Percentiles rank a stretch among this genome's conserved stretches.
Conservation (phyloP, 2,329 filamentous ascomycete genomes). For the Allantophomopsis cytisporea region DNA sequence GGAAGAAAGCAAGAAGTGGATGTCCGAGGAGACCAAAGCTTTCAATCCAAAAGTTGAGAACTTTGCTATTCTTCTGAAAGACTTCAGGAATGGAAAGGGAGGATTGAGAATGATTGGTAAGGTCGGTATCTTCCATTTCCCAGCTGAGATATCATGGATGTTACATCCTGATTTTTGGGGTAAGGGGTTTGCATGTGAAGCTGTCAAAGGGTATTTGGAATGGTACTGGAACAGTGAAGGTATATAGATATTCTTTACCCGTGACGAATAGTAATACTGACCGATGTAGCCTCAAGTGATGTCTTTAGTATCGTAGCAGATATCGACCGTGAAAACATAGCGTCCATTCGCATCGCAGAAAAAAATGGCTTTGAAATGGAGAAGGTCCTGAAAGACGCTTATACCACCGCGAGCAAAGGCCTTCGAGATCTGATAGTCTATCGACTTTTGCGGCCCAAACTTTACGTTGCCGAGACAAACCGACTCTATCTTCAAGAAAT, state of each 20-base stretch:
- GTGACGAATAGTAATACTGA: too few relatives aligned
- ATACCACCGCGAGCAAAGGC: too few relatives aligned
- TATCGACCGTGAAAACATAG: too few relatives aligned
- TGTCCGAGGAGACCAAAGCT: constrained; percentile 2
- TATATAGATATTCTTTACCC: too few relatives aligned
- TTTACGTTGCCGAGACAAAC: constrained; percentile 8
- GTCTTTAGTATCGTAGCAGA: too few relatives aligned
- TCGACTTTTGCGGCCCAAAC: too few relatives aligned
- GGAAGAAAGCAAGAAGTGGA: constrained; percentile 3
- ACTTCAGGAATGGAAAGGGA: neutral
- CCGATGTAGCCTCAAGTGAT: too few relatives aligned
- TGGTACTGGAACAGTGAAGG: neutral
- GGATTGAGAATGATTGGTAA: constrained; percentile 9
- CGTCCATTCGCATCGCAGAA: too few relatives aligned
- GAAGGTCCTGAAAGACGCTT: too few relatives aligned
- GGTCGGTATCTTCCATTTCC: constrained; percentile 8
- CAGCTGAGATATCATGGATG: constrained; percentile 10
- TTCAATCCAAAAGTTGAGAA: constrained; percentile 8
- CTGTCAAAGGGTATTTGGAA: constrained; percentile 7
- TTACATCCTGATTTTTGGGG: constrained; percentile 10
- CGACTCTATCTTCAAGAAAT: constrained; percentile 7
- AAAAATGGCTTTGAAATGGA: too few relatives aligned
- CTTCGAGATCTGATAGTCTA: too few relatives aligned
- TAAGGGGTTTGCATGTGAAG: constrained; percentile 10
- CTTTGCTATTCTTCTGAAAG: constrained; percentile 8